phyloP scores from a whole-genome alignment of 768 basidiomycete species.

The Butyriboletus loyo region DNA sequence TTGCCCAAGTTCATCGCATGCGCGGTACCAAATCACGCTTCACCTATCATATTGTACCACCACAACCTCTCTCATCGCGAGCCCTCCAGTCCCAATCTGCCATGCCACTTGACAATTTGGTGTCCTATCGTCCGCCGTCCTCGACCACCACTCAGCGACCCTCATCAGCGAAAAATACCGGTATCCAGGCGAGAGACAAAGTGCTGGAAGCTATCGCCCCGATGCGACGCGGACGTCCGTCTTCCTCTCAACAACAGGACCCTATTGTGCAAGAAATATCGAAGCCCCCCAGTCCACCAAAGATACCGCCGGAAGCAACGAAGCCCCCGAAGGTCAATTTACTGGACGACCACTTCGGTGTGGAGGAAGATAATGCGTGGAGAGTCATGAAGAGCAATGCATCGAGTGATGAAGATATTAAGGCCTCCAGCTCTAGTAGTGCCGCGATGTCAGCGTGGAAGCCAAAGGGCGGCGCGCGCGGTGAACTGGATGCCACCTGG shows the following conservation, averaged over 20 bases:
- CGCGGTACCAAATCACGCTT: conserved; percentile 84
- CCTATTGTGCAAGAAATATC: conserved; percentile 34
- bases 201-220: conserved; percentile 79
- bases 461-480: conserved; percentile 19
- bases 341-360: conserved; percentile 35
- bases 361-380: conserved; percentile 50
- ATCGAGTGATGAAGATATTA: conserved; percentile 10
- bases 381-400: conserved; percentile 34
- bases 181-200: conserved; percentile 69
- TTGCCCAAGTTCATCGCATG: conserved; percentile 77
- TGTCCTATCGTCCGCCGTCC: conserved; percentile 36
- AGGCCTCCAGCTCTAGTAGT: conserved; percentile 26
- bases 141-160: conserved; percentile 16
- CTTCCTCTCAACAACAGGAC: conserved; percentile 34
- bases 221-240: conserved; percentile 69
- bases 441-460: conserved; percentile 28
- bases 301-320: conserved; percentile 8
- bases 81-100: conserved; percentile 28
- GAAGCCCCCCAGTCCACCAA: conserved; percentile 24
- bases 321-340: conserved; percentile 29
- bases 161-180: conserved; percentile 38
- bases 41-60: conserved; percentile 56
- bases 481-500: conserved; percentile 41
- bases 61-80: conserved; percentile 46
- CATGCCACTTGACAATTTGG: conserved; percentile 36